Conservation (phyloP, 805 yeast species). For the Candida coquimbonensis region DNA sequence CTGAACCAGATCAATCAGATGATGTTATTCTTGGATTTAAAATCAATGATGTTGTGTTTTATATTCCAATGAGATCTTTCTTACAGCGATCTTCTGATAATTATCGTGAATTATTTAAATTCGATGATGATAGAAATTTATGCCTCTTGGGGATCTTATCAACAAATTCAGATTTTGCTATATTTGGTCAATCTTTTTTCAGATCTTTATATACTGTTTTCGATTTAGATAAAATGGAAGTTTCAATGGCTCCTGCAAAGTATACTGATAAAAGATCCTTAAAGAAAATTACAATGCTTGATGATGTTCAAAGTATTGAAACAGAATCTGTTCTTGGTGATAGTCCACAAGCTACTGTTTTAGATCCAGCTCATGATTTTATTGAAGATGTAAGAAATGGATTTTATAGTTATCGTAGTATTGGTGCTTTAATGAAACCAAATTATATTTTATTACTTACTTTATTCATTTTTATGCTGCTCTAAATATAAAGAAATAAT, state of each 20-base stretch:
- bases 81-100: conserved; percentile 1
- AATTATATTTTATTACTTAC: not conserved
- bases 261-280: conserved; percentile 7
- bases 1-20: not conserved
- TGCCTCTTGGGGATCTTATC: conserved; percentile 13
- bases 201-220: conserved; percentile 17
- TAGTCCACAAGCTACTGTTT: conserved; percentile 3
- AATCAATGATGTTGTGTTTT: conserved; percentile 1
- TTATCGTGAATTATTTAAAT: not conserved
- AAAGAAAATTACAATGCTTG: conserved; percentile 3
- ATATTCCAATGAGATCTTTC: conserved; percentile 4
- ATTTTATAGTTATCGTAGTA: conserved; percentile 6
- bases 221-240: conserved; percentile 19
- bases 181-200: conserved; percentile 19
- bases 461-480: not conserved
- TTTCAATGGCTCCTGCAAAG: conserved; percentile 19
- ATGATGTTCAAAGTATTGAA: conserved; percentile 1
- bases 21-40: not conserved
- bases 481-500: no score
- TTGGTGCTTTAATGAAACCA: not conserved
- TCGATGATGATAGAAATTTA: conserved; percentile 1
- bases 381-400: conserved; percentile 12
- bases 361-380: conserved; percentile 13
- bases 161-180: conserved; percentile 1
- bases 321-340: conserved; percentile 7